Conservation (phyloP, 2,329 filamentous ascomycete genomes). For the Verticillium klebahnii region DNA sequence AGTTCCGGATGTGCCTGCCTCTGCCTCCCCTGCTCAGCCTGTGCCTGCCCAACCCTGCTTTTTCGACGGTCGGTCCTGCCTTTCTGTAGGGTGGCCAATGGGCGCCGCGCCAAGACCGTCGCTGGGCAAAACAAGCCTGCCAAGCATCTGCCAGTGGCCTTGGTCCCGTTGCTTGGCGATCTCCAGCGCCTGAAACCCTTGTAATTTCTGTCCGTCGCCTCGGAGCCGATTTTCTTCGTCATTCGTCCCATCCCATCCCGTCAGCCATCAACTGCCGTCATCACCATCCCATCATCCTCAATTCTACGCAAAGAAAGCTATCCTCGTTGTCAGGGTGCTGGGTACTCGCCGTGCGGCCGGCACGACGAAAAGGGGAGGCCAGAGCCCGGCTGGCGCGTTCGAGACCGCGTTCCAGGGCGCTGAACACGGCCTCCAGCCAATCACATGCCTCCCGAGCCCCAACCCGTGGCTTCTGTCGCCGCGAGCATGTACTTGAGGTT, state of each 20-base stretch:
- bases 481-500: background rate
- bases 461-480: background rate
- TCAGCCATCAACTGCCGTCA: background rate
- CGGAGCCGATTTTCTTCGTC: background rate
- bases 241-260: background rate
- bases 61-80: background rate
- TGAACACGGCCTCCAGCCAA: background rate
- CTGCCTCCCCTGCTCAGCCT: background rate
- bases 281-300: background rate
- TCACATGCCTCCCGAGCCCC: background rate
- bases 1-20: background rate
- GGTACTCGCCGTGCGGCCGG: no score
- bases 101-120: background rate
- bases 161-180: slow-evolving; percentile 4
- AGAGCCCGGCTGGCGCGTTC: background rate
- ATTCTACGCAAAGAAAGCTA: background rate
- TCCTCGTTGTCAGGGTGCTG: no score
- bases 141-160: slow-evolving; percentile 3
- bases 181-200: background rate
- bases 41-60: background rate
- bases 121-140: slow-evolving; percentile 1
- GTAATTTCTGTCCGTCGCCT: background rate
- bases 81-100: background rate
- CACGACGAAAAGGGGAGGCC: background rate
- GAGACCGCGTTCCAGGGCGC: background rate